These are phyloP conservation scores for Zymoseptoria passerinii DNA, from an alignment of 2,329 filamentous ascomycete genomes.

Conservation along the genomic window DNA sequence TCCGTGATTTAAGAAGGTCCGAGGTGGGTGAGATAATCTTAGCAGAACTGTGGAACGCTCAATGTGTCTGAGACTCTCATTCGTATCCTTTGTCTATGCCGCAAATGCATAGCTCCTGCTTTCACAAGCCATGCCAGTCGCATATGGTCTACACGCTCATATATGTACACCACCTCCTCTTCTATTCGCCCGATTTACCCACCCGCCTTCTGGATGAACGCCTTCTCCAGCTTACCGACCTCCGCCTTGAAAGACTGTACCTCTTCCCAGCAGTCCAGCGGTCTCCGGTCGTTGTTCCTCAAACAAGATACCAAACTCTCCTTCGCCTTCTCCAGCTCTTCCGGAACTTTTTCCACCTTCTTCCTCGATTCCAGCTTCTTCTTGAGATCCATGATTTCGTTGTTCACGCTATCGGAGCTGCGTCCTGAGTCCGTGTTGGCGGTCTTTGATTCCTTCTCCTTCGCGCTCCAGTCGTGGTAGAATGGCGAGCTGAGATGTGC, in stretches of 20 bases:
- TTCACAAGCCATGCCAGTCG: neutral
- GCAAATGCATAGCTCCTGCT: neutral
- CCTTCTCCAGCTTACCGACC: constrained; percentile 75
- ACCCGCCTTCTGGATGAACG: constrained; percentile 78
- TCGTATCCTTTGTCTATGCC: neutral
- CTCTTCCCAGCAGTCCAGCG: constrained; percentile 90
- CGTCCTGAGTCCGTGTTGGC: constrained; percentile 37
- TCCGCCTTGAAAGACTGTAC: constrained; percentile 84
- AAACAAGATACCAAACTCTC: constrained; percentile 71
- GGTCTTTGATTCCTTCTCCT: constrained; percentile 30
- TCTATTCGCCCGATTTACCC: constrained; percentile 23
- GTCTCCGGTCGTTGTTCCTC: constrained; percentile 73
- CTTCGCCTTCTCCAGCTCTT: constrained; percentile 65
- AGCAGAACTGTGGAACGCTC: neutral
- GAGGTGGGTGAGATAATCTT: neutral
- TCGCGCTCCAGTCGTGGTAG: constrained; percentile 30
- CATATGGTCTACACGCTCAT: constrained; percentile 1
- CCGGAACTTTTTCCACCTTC: constrained; percentile 56
- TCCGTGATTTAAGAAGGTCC: neutral
- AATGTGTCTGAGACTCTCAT: neutral
- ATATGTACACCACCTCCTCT: constrained; percentile 1
- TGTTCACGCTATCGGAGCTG: constrained; percentile 45
- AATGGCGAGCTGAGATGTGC: constrained; percentile 28
- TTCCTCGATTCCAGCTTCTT: constrained; percentile 46
- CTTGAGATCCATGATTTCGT: constrained; percentile 50